Evolutionary conservation across 2,329 filamentous ascomycete genomes (phyloP), one percentile per base, ranked within the genome.

Genomic region (Penicillium hesseltinei): DNA sequence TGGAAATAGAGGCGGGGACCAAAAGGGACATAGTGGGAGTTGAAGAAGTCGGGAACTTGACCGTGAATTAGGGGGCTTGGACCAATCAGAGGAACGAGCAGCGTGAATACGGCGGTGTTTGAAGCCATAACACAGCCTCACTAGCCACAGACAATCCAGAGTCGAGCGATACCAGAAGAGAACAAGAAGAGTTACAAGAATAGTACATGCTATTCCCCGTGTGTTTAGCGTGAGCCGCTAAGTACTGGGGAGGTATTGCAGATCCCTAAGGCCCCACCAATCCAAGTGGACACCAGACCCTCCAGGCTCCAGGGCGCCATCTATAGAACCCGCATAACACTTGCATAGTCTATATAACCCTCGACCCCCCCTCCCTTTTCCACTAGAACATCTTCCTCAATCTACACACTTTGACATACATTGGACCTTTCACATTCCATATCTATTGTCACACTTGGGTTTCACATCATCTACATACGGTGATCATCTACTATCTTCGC

Each of bases 271-370:
- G 39, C 29, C 17, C 23, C 35, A 53, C 17, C 17, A 38, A 17
- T 8, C 33, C 36, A 6, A 25, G 42, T 25, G 11, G 39, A 52
- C 31, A 33, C 56, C 48, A 35, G 46, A 50, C 35, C 40, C 51
- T 51, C 61, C 59, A 65, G 61, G 62, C 62, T 60, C 47, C 62
- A 58, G 55, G 25, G 19, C 36, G 3, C 27, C 38, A 51, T 55
- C 45, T 55, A 55, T 51, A 50, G 27, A n/a, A 5, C 29, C 25
- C 36, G 36, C 36, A 54, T 56, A 10, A 19, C 33, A 38, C 62
- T 58, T 10, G 4, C 23, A 27, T 59, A 59, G 13, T 17, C 17
- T 47, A 59, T 56, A 48, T 40, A 33, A 9, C 15, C 13, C 27
- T 25, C 21, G 5, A 27, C 4, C 7, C 42, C 55, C 45, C 45